Conservation (phyloP, 2,329 filamentous ascomycete genomes). For the Aspergillus sojae region DNA sequence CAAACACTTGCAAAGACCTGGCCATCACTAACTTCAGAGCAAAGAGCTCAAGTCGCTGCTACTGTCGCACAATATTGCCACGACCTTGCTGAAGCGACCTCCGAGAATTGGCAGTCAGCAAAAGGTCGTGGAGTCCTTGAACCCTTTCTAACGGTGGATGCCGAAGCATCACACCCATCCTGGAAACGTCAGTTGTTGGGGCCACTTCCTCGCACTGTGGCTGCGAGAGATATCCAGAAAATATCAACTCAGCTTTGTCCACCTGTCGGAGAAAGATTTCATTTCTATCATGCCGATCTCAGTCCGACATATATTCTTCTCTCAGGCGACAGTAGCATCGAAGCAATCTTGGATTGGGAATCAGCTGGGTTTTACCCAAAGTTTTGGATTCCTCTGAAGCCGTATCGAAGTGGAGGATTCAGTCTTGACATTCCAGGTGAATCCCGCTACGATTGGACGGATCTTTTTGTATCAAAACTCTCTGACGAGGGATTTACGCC, state of each 20-base stretch:
- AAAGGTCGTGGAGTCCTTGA: slow-evolving; percentile 10
- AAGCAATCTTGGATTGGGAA: slow-evolving; percentile 15
- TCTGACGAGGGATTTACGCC: neutral
- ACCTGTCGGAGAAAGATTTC: neutral
- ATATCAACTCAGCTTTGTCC: neutral
- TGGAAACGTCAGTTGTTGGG: slow-evolving; percentile 7
- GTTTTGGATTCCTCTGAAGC: slow-evolving; percentile 15
- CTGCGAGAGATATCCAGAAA: slow-evolving; percentile 4
- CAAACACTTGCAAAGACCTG: slow-evolving; percentile 1
- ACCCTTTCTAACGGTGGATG: slow-evolving; percentile 1
- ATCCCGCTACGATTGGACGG: neutral
- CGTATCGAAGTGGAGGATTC: slow-evolving; percentile 6
- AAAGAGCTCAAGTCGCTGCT: neutral
- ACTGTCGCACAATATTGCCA: slow-evolving; percentile 8
- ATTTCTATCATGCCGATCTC: slow-evolving; percentile 11
- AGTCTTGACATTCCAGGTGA: neutral
- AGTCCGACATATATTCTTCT: slow-evolving; percentile 14
- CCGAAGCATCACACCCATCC: neutral
- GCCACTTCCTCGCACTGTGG: neutral
- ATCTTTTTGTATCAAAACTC: neutral
- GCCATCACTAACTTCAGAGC: slow-evolving; percentile 3
- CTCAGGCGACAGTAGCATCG: slow-evolving; percentile 5
- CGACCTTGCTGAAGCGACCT: slow-evolving; percentile 1
- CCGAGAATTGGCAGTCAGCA: neutral
- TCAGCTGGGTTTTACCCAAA: slow-evolving; percentile 13